A percentile compares a stretch with the other conserved stretches of the same genome.
Conservation (phyloP, 164 flowering plant genomes). For the Warburgia ugandensis region DNA sequence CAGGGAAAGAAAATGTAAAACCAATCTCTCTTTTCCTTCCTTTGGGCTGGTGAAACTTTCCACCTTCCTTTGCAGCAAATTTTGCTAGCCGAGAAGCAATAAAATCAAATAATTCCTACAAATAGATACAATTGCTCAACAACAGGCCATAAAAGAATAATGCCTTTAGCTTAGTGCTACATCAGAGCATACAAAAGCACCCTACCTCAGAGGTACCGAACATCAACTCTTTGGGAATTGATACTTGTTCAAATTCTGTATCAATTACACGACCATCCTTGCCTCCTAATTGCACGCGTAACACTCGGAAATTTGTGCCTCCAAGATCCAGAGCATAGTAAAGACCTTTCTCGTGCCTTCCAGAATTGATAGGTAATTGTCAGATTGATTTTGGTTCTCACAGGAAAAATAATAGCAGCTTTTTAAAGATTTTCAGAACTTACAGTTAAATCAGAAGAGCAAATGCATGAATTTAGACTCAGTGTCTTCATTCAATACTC, state of each 20-base stretch:
- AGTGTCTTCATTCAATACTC: no score
- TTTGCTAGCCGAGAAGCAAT: constrained; percentile 63
- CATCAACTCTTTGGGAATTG: constrained; percentile 80
- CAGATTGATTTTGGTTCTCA: not conserved
- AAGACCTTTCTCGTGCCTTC: constrained; percentile 80
- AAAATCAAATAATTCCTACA: constrained; percentile 77
- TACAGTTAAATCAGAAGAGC: not conserved
- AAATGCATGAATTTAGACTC: no score
- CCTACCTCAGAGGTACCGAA: constrained; percentile 74
- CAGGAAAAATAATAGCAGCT: not conserved
- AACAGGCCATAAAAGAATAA: not conserved
- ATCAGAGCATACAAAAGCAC: not conserved
- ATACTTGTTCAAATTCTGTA: constrained; percentile 69
- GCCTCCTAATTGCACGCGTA: constrained; percentile 84
- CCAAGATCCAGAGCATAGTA: constrained; percentile 93
- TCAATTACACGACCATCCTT: constrained; percentile 48
- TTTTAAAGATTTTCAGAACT: not conserved
- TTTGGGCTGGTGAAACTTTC: constrained; percentile 33
- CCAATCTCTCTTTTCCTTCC: constrained; percentile 78
- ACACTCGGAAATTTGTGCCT: constrained; percentile 85
- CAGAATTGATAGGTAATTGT: not conserved
- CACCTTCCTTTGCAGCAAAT: constrained; percentile 54
- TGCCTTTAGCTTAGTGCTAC: not conserved
- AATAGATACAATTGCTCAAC: not conserved
- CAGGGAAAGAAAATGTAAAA: constrained; percentile 91